Base-by-base conservation (phyloP, 257 asterid genomes). In the Linderniella brevidens region DNA sequence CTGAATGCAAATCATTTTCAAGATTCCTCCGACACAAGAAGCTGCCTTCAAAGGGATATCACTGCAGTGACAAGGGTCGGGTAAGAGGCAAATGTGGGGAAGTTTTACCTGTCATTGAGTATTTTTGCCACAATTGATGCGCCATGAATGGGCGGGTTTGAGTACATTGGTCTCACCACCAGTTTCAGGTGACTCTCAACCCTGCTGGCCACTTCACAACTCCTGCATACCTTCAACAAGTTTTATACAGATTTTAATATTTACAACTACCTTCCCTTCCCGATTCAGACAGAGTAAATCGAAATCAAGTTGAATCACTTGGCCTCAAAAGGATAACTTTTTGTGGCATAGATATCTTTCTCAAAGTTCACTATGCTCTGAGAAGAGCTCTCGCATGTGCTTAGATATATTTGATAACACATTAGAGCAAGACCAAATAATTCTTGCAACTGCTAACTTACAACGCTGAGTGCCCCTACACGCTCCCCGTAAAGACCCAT, bases 401-500 rank as follows among this genome's bases (percentile, higher is more conserved):
- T 25, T 11, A 49, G 8, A 49, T 49, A 12, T 29, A 16, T 39
- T 13, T 20, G 11, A 19, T 45, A 38, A 37, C 35, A 49, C 19
- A 32, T 45, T 5, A 15, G 32, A 2, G 32, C 32, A 25, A 25
- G 4, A 25, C 32, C 4, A 25, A 25, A 57, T 13, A 40, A 3
- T 47, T 52, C 38, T 45, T 57, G 45, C 58, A 19, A 46, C 5
- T 41, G 15, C 57, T 13, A 57, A 72, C 98, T 70, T 74, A 88
- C 96, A 60, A 88, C 71, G 85, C 94, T 88, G 49, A 88, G 71
- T 55, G 98, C 98, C 19, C 98, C 98, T 58, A 88, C 92, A 66
- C 98, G 92, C 77, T 88, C 98, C 57, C 98, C 98, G 58, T 88
- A 88, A 37, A 90, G 93, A 59, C 99, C 99, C 92, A 90, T 58